phyloP scores from a whole-genome alignment of 2,329 filamentous ascomycete species.

The Cercospora citrullina region DNA sequence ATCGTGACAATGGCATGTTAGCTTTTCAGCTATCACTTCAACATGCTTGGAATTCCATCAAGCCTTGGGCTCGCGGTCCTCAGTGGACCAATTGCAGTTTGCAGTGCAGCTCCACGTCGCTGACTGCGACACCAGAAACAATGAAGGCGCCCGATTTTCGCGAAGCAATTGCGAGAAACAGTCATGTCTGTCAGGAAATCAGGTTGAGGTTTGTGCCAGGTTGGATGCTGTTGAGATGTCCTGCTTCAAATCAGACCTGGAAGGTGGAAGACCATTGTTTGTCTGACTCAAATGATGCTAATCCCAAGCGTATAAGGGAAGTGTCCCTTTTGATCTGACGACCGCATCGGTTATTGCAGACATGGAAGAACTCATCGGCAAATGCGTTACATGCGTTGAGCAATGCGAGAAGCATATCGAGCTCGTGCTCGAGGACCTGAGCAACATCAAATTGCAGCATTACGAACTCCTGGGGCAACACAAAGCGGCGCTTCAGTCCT shows the following conservation, averaged over 20 bases:
- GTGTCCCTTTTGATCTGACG: not conserved
- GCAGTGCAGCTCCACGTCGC: not conserved
- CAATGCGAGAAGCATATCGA: not conserved
- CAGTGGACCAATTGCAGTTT: not conserved
- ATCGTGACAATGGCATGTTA: not conserved
- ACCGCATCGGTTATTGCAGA: not conserved
- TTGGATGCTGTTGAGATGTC: not conserved
- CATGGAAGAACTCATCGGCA: not conserved
- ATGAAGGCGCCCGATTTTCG: not conserved
- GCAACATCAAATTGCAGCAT: not conserved
- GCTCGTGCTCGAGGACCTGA: not conserved
- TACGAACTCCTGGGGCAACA: not conserved
- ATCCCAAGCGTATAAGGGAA: not conserved
- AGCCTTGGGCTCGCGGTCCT: not conserved
- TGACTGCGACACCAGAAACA: not conserved
- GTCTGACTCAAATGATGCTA: not conserved
- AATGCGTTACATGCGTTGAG: not conserved
- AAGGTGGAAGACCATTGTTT: not conserved
- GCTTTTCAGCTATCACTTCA: not conserved
- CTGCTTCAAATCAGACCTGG: not conserved
- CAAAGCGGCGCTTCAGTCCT: not conserved
- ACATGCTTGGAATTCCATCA: not conserved
- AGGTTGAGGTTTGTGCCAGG: not conserved
- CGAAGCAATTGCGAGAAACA: not conserved
- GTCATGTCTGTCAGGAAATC: not conserved